These are phyloP conservation scores for Dioszegia hungarica DNA, from an alignment of 768 basidiomycete species.

Conservation along the genomic window DNA sequence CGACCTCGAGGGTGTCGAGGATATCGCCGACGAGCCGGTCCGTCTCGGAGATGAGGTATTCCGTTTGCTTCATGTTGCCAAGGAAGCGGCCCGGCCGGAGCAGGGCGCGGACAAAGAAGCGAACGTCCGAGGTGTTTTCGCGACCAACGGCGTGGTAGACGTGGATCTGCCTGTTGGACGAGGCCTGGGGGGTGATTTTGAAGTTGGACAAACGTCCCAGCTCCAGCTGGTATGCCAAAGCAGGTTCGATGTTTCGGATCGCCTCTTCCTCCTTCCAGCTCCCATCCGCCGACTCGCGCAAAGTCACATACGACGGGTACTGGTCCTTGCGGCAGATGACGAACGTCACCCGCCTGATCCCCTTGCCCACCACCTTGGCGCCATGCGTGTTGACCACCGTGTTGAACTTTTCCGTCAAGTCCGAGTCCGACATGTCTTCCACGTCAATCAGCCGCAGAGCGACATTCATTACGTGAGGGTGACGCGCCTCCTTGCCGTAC, in stretches of 20 bases:
- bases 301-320: slow-evolving; percentile 91
- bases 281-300: slow-evolving; percentile 61
- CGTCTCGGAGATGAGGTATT: slow-evolving; percentile 97
- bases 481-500: slow-evolving; percentile 65
- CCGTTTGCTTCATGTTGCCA: slow-evolving; percentile 87
- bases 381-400: slow-evolving; percentile 67
- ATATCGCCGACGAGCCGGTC: slow-evolving; percentile 92
- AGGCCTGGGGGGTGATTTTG: slow-evolving; percentile 91
- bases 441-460: slow-evolving; percentile 82
- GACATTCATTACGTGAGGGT: slow-evolving; percentile 90
- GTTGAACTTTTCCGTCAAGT: slow-evolving; percentile 65
- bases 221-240: slow-evolving; percentile 95
- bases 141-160: slow-evolving; percentile 92
- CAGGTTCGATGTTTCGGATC: slow-evolving; percentile 97
- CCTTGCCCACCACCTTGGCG: slow-evolving; percentile 62
- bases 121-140: slow-evolving; percentile 94
- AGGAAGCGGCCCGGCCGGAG: slow-evolving; percentile 91
- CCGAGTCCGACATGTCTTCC: slow-evolving; percentile 72
- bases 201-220: slow-evolving; percentile 94
- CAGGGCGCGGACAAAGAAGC: slow-evolving; percentile 96
- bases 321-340: slow-evolving; percentile 83
- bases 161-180: slow-evolving; percentile 95
- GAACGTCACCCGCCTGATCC: slow-evolving; percentile 86
- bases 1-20: slow-evolving; percentile 90
- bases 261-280: slow-evolving; percentile 90